phyloP scores from a whole-genome alignment of 2,329 filamentous ascomycete genomes.

The Pseudogymnoascus sp. region DNA sequence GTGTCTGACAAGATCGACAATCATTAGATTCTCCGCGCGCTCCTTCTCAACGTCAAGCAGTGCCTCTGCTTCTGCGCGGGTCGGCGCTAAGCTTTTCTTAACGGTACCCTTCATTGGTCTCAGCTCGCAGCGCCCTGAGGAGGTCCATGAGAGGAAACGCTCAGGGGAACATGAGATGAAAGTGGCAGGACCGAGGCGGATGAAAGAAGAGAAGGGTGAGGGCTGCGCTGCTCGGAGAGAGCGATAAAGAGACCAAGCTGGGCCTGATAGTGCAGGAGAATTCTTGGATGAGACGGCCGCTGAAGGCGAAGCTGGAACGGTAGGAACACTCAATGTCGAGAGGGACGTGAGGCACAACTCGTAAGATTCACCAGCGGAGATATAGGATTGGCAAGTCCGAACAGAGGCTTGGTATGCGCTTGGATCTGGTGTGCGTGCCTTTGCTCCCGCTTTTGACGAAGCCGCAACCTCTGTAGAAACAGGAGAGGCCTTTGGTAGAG shows the following conservation, averaged over 20 bases:
- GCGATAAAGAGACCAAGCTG: constrained; percentile 26
- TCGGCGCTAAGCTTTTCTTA: constrained; percentile 60
- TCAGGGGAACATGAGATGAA: constrained; percentile 81
- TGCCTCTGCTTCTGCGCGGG: constrained; percentile 60
- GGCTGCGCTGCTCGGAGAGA: constrained; percentile 24
- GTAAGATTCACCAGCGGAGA: constrained; percentile 33
- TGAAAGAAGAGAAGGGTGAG: constrained; percentile 59
- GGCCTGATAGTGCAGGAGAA: constrained; percentile 5
- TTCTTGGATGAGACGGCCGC: not conserved
- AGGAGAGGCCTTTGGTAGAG: not conserved
- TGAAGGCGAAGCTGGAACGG: not conserved
- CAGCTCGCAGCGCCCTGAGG: constrained; percentile 60
- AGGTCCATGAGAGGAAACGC: constrained; percentile 67
- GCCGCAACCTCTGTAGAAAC: not conserved
- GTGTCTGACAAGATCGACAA: constrained; percentile 91
- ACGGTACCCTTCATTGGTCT: constrained; percentile 96
- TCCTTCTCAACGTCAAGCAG: constrained; percentile 80
- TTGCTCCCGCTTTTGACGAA: not conserved
- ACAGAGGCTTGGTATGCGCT: constrained; percentile 29
- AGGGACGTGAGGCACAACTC: constrained; percentile 33
- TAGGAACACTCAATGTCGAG: constrained; percentile 18
- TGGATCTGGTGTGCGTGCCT: not conserved
- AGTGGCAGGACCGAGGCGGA: constrained; percentile 60
- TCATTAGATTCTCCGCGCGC: constrained; percentile 94
- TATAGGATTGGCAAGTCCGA: constrained; percentile 27